A percentile compares a stretch with the other conserved stretches of the same genome.
Conservation (phyloP, 2,329 filamentous ascomycete genomes). For the Paecilomyces dactylethromorphus region DNA sequence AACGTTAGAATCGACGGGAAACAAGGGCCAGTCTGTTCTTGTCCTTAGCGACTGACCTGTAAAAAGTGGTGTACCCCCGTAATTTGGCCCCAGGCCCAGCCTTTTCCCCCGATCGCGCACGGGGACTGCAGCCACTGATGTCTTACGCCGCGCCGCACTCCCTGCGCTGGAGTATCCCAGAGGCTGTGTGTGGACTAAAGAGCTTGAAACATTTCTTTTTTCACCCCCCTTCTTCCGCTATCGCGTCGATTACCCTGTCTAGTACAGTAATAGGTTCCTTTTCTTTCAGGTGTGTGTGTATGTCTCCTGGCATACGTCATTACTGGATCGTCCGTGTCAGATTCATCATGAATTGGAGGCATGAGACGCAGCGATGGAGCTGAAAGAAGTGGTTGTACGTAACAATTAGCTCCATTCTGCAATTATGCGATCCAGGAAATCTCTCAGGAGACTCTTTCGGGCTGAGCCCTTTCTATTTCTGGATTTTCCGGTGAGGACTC, state of each 20-base stretch:
- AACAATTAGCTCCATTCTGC: not conserved
- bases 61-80: not conserved
- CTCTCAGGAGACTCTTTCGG: not conserved
- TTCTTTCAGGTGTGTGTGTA: too few species aligned
- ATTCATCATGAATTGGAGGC: not conserved
- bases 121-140: not conserved
- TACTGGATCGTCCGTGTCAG: too few species aligned
- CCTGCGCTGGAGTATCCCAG: not conserved
- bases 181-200: not conserved
- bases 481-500: not conserved
- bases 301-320: too few species aligned
- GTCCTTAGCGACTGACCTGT: not conserved
- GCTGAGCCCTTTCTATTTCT: not conserved
- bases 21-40: not conserved
- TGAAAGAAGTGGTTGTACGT: not conserved
- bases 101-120: not conserved
- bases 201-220: not conserved
- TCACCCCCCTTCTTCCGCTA: not conserved
- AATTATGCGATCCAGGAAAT: not conserved
- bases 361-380: not conserved
- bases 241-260: not conserved
- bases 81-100: not conserved
- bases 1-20: not conserved
- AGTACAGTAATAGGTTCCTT: not conserved
- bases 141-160: not conserved